phyloP scores from a whole-genome alignment of 2,329 filamentous ascomycete species.

The Zalaria obscura region DNA sequence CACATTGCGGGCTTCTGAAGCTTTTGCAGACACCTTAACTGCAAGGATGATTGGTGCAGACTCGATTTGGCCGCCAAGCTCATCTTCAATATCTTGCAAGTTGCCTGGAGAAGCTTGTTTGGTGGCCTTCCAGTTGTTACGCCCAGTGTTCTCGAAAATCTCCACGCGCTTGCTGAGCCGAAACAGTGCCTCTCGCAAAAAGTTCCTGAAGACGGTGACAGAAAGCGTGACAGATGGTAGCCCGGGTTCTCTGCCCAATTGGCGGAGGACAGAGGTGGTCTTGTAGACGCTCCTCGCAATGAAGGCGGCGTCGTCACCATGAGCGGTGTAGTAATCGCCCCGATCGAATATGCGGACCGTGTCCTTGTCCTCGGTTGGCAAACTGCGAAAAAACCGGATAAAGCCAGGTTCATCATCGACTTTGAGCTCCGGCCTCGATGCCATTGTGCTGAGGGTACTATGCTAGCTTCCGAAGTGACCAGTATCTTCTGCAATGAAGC shows the following conservation, averaged over 20 bases:
- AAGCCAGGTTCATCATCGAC: conserved; percentile 96
- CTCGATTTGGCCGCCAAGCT: conserved; percentile 75
- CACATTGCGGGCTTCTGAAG: conserved; percentile 68
- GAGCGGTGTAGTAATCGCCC: conserved; percentile 91
- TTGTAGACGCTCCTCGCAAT: conserved; percentile 84
- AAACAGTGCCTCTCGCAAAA: conserved; percentile 86
- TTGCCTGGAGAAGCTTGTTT: conserved; percentile 87
- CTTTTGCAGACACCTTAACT: conserved; percentile 83
- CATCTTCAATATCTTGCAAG: conserved; percentile 91
- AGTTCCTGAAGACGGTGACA: conserved; percentile 86
- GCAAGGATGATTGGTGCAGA: conserved; percentile 88
- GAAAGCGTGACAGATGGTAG: conserved; percentile 92
- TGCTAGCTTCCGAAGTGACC: too few species aligned
- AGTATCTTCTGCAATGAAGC: too few species aligned
- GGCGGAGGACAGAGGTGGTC: conserved; percentile 86
- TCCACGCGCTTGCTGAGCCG: conserved; percentile 82
- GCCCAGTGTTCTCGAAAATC: conserved; percentile 66
- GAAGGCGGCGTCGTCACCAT: conserved; percentile 71
- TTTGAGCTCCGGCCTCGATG: conserved; percentile 42
- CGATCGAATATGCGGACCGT: conserved; percentile 87
- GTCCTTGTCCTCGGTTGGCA: conserved; percentile 56
- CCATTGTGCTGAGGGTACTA: conserved; percentile 23
- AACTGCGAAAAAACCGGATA: conserved; percentile 88
- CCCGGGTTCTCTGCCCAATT: conserved; percentile 72
- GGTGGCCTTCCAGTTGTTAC: conserved; percentile 80